A percentile compares a stretch with the other conserved stretches of the same genome.
Conservation (phyloP, 768 basidiomycete genomes). For the Panellus pusillus region DNA sequence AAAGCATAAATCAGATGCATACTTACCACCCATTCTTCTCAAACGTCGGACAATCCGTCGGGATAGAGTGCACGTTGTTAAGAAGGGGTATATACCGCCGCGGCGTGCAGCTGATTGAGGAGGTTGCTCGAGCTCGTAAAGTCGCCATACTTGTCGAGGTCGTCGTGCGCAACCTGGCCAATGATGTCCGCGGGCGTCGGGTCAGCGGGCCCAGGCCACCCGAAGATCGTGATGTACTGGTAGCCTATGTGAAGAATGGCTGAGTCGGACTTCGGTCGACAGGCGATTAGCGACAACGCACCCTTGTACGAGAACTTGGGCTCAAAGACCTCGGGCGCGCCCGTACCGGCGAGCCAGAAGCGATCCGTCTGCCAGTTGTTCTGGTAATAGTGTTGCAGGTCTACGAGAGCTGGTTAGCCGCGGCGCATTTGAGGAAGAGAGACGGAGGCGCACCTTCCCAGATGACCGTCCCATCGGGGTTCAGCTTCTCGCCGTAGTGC, state of each 20-base stretch:
- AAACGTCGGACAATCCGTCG: conserved; percentile 29
- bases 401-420: conserved; percentile 4
- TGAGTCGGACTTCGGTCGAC: not conserved
- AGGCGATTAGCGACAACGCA: not conserved
- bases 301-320: conserved; percentile 30
- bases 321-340: conserved; percentile 24
- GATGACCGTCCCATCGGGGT: conserved; percentile 21
- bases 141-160: conserved; percentile 19
- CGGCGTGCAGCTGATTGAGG: conserved; percentile 26
- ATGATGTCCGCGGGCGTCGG: conserved; percentile 24
- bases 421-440: not conserved
- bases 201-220: conserved; percentile 24
- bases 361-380: conserved; percentile 31
- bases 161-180: conserved; percentile 27
- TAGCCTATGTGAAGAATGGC: conserved; percentile 16
- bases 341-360: conserved; percentile 28
- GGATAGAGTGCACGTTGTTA: conserved; percentile 27
- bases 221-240: conserved; percentile 27
- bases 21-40: conserved; percentile 33
- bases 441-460: conserved; percentile 9
- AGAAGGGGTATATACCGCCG: conserved; percentile 25
- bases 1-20: too few species aligned
- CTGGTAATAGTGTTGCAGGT: conserved; percentile 23
- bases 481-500: conserved; percentile 32
- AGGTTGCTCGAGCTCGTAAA: conserved; percentile 22